These are phyloP conservation scores for Cocos nucifera DNA, from an alignment of 176 grass and related monocot species.

Conservation along the genomic window DNA sequence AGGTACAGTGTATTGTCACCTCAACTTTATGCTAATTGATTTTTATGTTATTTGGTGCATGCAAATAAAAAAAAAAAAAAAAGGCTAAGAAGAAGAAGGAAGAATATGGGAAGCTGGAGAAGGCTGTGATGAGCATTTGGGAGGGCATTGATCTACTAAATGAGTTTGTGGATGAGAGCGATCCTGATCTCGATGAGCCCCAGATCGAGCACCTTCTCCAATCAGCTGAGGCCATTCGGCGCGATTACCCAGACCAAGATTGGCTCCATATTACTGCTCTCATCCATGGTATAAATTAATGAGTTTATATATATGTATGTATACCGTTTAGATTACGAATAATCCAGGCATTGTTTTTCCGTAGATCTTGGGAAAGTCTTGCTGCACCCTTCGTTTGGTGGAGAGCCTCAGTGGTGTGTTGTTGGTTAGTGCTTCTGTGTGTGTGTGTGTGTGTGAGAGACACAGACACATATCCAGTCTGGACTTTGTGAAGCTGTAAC, in stretches of 20 bases:
- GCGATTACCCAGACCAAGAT: slow-evolving; percentile 82
- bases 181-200: slow-evolving; percentile 90
- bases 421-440: slow-evolving; percentile 34
- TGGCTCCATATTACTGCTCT: slow-evolving; percentile 94
- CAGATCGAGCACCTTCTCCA: slow-evolving; percentile 98
- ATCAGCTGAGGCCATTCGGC: slow-evolving; percentile 86
- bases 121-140: slow-evolving; percentile 79
- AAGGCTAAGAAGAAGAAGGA: slow-evolving; percentile 29
- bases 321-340: too few species aligned
- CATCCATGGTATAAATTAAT: slow-evolving; percentile 50
- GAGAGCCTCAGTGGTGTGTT: slow-evolving; percentile 34
- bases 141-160: slow-evolving; percentile 82
- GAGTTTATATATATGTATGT: too few species aligned
- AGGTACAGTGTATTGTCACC: too few species aligned
- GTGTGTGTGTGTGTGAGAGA: too few species aligned
- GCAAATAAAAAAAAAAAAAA: slow-evolving; percentile 3
- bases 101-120: slow-evolving; percentile 38
- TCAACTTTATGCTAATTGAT: too few species aligned
- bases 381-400: slow-evolving; percentile 28
- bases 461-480: too few species aligned
- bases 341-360: background rate
- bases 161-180: slow-evolving; percentile 81
- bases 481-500: background rate
- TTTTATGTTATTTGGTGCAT: background rate
- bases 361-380: slow-evolving; percentile 34